Evolutionary conservation across 371 early-diverging fungal species (phyloP).

Genomic region (Saksenaea oblongispora): DNA sequence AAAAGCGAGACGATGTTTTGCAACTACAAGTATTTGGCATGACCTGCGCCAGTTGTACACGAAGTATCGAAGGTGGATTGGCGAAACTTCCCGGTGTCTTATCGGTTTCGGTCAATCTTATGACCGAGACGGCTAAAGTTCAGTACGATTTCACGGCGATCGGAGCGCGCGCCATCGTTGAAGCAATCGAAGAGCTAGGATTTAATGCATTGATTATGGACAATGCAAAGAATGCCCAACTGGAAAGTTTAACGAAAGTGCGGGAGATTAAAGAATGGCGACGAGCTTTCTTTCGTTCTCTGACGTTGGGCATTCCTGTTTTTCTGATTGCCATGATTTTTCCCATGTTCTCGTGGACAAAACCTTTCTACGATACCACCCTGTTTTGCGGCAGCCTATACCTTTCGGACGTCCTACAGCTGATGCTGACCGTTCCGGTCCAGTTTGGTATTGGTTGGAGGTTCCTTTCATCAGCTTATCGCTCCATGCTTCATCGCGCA

Average conservation of each 20-base stretch:
- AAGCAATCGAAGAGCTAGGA: conserved; percentile 79
- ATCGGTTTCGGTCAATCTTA: conserved; percentile 71
- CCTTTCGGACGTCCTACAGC: conserved; percentile 56
- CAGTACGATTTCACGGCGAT: conserved; percentile 62
- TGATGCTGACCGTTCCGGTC: conserved; percentile 82
- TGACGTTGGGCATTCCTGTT: conserved; percentile 81
- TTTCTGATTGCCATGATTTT: conserved; percentile 84
- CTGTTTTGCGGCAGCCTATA: conserved; percentile 61
- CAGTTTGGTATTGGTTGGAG: conserved; percentile 86
- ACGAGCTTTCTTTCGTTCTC: conserved; percentile 57
- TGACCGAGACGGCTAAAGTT: conserved; percentile 72
- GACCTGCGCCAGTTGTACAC: conserved; percentile 85
- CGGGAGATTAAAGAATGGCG: conserved; percentile 88
- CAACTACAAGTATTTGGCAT: conserved; percentile 88
- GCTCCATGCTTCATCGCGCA: conserved; percentile 75
- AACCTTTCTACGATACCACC: conserved; percentile 22
- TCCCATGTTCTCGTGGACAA: conserved; percentile 63
- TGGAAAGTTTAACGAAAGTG: conserved; percentile 88
- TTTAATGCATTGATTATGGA: conserved; percentile 81
- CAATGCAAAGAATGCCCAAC: conserved; percentile 64
- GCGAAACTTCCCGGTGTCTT: conserved; percentile 61
- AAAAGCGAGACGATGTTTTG: conserved; percentile 35
- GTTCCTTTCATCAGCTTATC: conserved; percentile 80
- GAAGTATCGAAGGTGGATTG: conserved; percentile 73
- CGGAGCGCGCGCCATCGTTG: conserved; percentile 82